These are phyloP conservation scores for Epichloe sibirici DNA, from an alignment of 2,329 filamentous ascomycete genomes.

Conservation along the genomic window DNA sequence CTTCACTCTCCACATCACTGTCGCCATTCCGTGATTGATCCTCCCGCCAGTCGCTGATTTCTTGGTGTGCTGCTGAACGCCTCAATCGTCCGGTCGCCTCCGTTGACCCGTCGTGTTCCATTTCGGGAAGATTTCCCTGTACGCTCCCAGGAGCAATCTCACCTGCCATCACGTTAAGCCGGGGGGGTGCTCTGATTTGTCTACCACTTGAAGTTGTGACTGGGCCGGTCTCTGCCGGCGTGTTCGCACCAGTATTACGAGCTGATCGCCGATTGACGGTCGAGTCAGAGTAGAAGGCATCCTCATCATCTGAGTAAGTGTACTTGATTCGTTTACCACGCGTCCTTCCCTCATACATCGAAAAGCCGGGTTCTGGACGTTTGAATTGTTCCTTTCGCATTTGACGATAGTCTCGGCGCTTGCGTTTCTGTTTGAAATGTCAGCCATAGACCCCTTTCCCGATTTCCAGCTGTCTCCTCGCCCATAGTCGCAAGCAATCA, in stretches of 20 bases:
- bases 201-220: constrained; percentile 75
- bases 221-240: constrained; percentile 54
- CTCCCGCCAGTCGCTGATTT: constrained; percentile 36
- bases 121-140: constrained; percentile 31
- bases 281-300: constrained; percentile 54
- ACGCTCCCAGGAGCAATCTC: constrained; percentile 35
- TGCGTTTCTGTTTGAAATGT: constrained; percentile 59
- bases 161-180: constrained; percentile 49
- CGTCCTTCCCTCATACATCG: constrained; percentile 89
- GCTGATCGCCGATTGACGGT: constrained; percentile 50
- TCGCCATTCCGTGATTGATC: constrained; percentile 29
- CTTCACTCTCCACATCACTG: constrained; percentile 56
- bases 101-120: constrained; percentile 26
- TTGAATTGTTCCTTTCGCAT: constrained; percentile 77
- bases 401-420: constrained; percentile 81
- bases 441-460: constrained; percentile 1
- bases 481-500: too few species aligned
- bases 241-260: constrained; percentile 62
- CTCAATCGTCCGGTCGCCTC: constrained; percentile 37
- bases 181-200: constrained; percentile 58
- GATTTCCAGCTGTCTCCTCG: neutral
- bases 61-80: constrained; percentile 35
- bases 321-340: constrained; percentile 94
- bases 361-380: constrained; percentile 78
- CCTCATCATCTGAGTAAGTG: constrained; percentile 85